Conservation (phyloP, 2,329 filamentous ascomycete species). For the Penicillium hesseltinei region DNA sequence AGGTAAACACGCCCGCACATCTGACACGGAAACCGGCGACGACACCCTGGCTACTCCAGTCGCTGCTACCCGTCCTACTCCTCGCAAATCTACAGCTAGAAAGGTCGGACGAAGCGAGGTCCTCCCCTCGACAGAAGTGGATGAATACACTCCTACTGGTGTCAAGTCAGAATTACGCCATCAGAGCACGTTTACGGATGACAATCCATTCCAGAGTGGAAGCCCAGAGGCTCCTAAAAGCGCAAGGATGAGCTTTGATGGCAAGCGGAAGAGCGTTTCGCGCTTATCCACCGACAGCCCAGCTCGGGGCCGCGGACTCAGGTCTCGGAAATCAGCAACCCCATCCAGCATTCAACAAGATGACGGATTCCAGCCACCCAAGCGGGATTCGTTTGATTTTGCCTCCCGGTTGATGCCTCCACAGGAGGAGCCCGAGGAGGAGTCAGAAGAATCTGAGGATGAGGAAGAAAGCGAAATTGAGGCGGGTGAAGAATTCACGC, state of each 20-base stretch:
- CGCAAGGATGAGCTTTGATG: slow-evolving; percentile 28
- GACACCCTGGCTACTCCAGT: slow-evolving; percentile 35
- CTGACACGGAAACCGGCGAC: slow-evolving; percentile 34
- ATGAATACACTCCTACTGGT: slow-evolving; percentile 35
- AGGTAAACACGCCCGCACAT: slow-evolving; percentile 30
- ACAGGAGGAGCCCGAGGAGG: slow-evolving; percentile 39
- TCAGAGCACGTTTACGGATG: slow-evolving; percentile 73
- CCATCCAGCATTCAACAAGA: slow-evolving; percentile 47
- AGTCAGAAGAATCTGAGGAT: slow-evolving; percentile 40
- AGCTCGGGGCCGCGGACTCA: slow-evolving; percentile 25
- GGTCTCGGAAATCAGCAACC: slow-evolving; percentile 34
- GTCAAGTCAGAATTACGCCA: slow-evolving; percentile 49
- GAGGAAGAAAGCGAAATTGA: slow-evolving; percentile 59
- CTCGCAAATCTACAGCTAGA: slow-evolving; percentile 48
- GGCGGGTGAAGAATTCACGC: slow-evolving; percentile 87
- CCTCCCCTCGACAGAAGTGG: slow-evolving; percentile 37
- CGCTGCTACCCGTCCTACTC: slow-evolving; percentile 34
- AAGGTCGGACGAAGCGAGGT: slow-evolving; percentile 53
- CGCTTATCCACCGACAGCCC: slow-evolving; percentile 38
- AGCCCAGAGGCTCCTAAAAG: slow-evolving; percentile 53
- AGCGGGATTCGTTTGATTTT: slow-evolving; percentile 60
- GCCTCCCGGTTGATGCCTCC: slow-evolving; percentile 44
- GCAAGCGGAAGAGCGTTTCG: slow-evolving; percentile 54
- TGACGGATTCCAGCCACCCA: slow-evolving; percentile 53
- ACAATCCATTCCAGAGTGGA: slow-evolving; percentile 92